Percentiles rank a stretch among this genome's conserved stretches.
These are phyloP conservation scores for Cephalotrichum gorgonifer DNA, from an alignment of 2,329 filamentous ascomycete species.

Conservation along the genomic window DNA sequence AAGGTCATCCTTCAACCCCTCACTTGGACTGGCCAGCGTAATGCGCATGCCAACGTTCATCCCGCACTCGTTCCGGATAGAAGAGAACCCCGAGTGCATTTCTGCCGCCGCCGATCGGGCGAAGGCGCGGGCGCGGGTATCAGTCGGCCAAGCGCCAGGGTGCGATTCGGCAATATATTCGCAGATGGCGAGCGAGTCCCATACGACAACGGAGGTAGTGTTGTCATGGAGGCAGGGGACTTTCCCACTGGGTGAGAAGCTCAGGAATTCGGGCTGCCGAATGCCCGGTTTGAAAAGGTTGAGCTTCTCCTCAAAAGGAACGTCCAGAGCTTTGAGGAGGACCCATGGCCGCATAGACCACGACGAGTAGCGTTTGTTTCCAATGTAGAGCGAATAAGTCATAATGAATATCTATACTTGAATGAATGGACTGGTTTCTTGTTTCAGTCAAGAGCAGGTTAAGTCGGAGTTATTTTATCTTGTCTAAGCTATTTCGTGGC, in stretches of 20 bases:
- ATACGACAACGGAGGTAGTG: slow-evolving; percentile 20
- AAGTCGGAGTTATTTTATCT: too few species aligned
- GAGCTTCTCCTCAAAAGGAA: slow-evolving; percentile 30
- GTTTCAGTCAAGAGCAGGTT: too few species aligned
- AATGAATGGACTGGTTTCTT: too few species aligned
- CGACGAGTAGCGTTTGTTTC: slow-evolving; percentile 33
- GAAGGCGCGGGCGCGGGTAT: slow-evolving; percentile 26
- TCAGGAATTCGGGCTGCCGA: slow-evolving; percentile 21
- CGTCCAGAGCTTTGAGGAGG: slow-evolving; percentile 28
- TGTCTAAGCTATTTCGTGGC: too few species aligned
- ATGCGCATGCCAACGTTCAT: slow-evolving; percentile 31
- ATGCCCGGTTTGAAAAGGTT: slow-evolving; percentile 19
- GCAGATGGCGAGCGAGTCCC: slow-evolving; percentile 37
- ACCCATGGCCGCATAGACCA: slow-evolving; percentile 37
- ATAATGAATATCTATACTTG: slow-evolving; percentile 14
- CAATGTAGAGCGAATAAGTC: slow-evolving; percentile 28
- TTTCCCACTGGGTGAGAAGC: slow-evolving; percentile 29
- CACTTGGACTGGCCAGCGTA: slow-evolving; percentile 16
- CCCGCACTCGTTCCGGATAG: slow-evolving; percentile 28
- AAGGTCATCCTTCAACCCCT: slow-evolving; percentile 22
- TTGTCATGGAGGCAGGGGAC: slow-evolving; percentile 28
- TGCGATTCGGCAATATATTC: slow-evolving; percentile 34
- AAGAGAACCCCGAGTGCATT: slow-evolving; percentile 34
- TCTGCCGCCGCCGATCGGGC: slow-evolving; percentile 32
- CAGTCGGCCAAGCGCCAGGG: slow-evolving; percentile 29